phyloP scores from a whole-genome alignment of 768 basidiomycete species.

The Suillus spraguei region DNA sequence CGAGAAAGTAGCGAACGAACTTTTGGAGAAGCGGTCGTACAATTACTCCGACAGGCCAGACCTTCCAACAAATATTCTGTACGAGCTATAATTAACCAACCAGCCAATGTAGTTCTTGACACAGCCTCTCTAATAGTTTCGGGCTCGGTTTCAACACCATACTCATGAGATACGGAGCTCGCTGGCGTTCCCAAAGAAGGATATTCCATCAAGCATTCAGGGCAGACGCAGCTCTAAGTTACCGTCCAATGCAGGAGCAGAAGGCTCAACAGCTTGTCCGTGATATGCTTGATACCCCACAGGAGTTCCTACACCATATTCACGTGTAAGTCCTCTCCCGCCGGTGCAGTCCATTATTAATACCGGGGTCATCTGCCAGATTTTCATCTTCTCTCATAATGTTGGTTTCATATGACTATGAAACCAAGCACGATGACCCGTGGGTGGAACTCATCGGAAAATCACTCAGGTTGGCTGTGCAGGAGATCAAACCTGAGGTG shows the following conservation, averaged over 20 bases:
- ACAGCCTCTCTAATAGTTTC: slow-evolving; percentile 17
- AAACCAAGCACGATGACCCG: slow-evolving; percentile 30
- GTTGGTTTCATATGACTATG: slow-evolving; percentile 35
- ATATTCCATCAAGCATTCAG: slow-evolving; percentile 40
- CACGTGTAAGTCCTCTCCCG: slow-evolving; percentile 1
- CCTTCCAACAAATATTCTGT: slow-evolving; percentile 26
- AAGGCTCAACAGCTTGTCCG: slow-evolving; percentile 33
- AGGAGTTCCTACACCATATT: slow-evolving; percentile 14
- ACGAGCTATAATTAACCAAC: not conserved
- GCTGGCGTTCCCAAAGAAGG: slow-evolving; percentile 39
- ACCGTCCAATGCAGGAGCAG: slow-evolving; percentile 34
- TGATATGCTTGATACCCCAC: slow-evolving; percentile 29
- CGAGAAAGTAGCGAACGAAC: slow-evolving; percentile 23
- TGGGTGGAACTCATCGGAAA: slow-evolving; percentile 27
- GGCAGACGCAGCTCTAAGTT: slow-evolving; percentile 25
- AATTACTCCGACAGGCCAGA: slow-evolving; percentile 36
- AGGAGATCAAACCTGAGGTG: slow-evolving; percentile 27
- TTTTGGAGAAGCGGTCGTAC: slow-evolving; percentile 30
- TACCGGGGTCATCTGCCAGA: slow-evolving; percentile 15
- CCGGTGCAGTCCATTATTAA: not conserved
- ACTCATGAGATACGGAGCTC: slow-evolving; percentile 38
- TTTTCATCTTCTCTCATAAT: slow-evolving; percentile 33
- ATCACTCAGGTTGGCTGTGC: slow-evolving; percentile 27
- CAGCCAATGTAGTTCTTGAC: slow-evolving; percentile 8
- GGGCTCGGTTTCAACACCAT: slow-evolving; percentile 37